phyloP scores from a whole-genome alignment of 1,284 basidiomycete species.

The Boletus semigastroideus region DNA sequence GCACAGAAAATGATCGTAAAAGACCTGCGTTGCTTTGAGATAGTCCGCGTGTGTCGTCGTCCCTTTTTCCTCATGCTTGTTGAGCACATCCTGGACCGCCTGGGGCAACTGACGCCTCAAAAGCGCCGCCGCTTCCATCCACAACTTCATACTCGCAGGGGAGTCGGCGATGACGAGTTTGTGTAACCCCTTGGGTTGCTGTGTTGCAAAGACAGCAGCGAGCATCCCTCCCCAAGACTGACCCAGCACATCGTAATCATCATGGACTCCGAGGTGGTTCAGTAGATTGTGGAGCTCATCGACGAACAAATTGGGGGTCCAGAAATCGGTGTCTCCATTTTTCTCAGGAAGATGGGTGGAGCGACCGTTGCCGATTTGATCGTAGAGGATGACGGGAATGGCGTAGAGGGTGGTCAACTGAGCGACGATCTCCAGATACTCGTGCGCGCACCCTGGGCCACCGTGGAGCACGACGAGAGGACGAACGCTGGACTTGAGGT shows the following conservation, averaged over 20 bases:
- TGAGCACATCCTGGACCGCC: slow-evolving; percentile 42
- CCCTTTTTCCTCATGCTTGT: slow-evolving; percentile 47
- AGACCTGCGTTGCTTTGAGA: slow-evolving; percentile 42
- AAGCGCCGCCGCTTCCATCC: slow-evolving; percentile 35
- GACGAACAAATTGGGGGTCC: slow-evolving; percentile 46
- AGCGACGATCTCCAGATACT: slow-evolving; percentile 39
- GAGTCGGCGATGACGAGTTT: slow-evolving; percentile 41
- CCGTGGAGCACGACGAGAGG: slow-evolving; percentile 48
- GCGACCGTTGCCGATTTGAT: slow-evolving; percentile 46
- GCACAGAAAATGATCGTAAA: slow-evolving; percentile 46
- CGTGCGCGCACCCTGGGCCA: slow-evolving; percentile 42
- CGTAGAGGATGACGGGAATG: slow-evolving; percentile 47
- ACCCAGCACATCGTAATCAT: slow-evolving; percentile 41
- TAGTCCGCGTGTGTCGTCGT: slow-evolving; percentile 49
- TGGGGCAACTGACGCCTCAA: slow-evolving; percentile 41
- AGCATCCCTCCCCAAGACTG: slow-evolving; percentile 57
- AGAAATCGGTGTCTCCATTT: slow-evolving; percentile 37
- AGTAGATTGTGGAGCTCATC: slow-evolving; percentile 48
- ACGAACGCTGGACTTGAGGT: slow-evolving; percentile 29
- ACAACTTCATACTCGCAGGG: slow-evolving; percentile 42
- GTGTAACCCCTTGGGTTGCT: slow-evolving; percentile 41
- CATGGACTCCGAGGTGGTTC: slow-evolving; percentile 37
- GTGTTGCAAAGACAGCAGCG: slow-evolving; percentile 37
- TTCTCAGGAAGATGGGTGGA: slow-evolving; percentile 49
- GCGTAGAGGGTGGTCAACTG: slow-evolving; percentile 31